Conservation (phyloP, 73 alveolate species). For the Symbiodinium natans region DNA sequence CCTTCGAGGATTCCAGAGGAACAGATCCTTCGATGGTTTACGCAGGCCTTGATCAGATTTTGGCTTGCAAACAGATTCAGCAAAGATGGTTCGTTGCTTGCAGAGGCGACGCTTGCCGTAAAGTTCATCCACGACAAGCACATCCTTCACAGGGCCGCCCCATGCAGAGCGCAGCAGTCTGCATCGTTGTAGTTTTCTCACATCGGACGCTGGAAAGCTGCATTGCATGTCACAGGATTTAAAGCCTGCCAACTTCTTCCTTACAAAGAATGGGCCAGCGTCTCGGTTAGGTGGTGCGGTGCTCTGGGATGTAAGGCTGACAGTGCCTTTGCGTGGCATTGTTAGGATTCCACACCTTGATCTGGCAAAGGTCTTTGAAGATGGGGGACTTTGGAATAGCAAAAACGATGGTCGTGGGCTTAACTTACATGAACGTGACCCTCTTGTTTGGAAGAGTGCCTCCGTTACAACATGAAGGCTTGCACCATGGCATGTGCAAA, state of each 20-base stretch:
- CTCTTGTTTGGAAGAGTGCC: not conserved
- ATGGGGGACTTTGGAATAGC: slow-evolving; percentile 97
- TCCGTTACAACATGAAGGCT: slow-evolving; percentile 19
- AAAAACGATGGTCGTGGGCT: slow-evolving; percentile 94
- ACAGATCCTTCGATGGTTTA: slow-evolving; percentile 93
- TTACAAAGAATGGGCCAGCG: slow-evolving; percentile 91
- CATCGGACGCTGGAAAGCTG: not conserved
- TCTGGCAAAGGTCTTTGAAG: slow-evolving; percentile 89
- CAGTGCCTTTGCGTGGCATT: no score
- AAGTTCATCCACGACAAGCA: slow-evolving; percentile 95
- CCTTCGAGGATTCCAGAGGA: slow-evolving; percentile 93
- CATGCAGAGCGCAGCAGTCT: not conserved
- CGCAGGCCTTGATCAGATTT: slow-evolving; percentile 32
- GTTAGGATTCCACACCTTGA: no score
- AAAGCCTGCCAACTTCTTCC: slow-evolving; percentile 96
- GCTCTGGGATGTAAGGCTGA: not conserved
- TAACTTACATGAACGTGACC: not conserved
- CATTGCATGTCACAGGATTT: slow-evolving; percentile 65
- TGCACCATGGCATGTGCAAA: slow-evolving; percentile 96
- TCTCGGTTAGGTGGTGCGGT: not conserved
- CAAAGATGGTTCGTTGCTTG: no score
- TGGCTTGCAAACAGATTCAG: not conserved
- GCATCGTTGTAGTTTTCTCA: not conserved
- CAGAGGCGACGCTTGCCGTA: slow-evolving; percentile 92
- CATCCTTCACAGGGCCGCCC: slow-evolving; percentile 96